These are phyloP conservation scores for Thuja plicata DNA, from an alignment of 83 land plant genomes.

Conservation along the genomic window DNA sequence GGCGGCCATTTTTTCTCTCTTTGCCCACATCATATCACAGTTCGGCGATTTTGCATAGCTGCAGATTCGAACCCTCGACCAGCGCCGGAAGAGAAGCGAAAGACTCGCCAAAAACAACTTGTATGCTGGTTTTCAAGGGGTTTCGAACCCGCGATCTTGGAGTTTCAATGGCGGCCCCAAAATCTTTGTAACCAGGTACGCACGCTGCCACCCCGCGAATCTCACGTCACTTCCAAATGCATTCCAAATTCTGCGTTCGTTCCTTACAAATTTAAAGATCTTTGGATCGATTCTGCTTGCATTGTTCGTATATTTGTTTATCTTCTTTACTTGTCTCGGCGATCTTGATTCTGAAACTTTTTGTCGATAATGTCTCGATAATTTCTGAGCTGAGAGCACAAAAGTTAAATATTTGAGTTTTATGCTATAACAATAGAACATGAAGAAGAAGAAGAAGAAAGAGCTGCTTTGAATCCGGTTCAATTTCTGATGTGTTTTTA, in stretches of 20 bases:
- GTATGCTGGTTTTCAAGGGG: background rate
- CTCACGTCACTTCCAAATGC: background rate
- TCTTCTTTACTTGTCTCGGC: background rate
- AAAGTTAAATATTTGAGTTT: background rate
- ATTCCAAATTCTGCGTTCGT: background rate
- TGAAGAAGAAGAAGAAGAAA: background rate
- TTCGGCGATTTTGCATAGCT: background rate
- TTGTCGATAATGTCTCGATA: background rate
- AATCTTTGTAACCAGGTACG: background rate
- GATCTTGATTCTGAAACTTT: background rate
- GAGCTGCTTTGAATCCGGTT: background rate
- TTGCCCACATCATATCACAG: background rate
- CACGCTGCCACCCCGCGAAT: background rate
- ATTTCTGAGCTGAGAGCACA: background rate
- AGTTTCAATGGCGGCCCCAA: slow-evolving; percentile 4
- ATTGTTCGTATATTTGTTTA: background rate
- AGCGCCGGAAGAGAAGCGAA: background rate
- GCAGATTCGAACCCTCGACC: background rate
- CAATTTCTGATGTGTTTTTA: background rate
- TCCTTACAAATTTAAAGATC: background rate
- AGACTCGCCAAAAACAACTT: background rate
- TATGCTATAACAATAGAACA: background rate
- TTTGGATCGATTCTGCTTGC: background rate
- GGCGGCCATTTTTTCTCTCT: background rate
- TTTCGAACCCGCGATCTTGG: slow-evolving; percentile 11